These are phyloP conservation scores for Solanum dulcamara DNA, from an alignment of 257 asterid species.

Conservation along the genomic window DNA sequence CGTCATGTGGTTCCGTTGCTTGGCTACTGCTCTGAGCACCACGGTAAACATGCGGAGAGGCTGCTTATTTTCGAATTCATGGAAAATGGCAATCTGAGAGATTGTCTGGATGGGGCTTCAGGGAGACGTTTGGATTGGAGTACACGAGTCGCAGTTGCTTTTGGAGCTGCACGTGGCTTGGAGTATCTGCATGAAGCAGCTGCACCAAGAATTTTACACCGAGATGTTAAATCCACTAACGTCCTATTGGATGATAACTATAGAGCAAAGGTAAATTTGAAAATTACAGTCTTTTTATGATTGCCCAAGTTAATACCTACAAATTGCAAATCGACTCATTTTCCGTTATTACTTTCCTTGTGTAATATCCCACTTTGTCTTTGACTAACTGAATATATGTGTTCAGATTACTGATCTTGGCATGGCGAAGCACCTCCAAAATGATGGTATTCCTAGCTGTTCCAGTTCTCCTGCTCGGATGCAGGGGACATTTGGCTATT, in stretches of 20 bases:
- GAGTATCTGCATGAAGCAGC: conserved; percentile 99
- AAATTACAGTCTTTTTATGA: background rate
- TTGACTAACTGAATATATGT: background rate
- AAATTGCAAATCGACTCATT: background rate
- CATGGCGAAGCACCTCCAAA: conserved; percentile 82
- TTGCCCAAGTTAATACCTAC: background rate
- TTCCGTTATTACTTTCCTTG: background rate
- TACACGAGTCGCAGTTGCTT: conserved; percentile 71
- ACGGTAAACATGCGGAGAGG: conserved; percentile 70
- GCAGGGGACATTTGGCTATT: conserved; percentile 98
- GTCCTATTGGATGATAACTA: conserved; percentile 83
- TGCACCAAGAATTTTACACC: conserved; percentile 90
- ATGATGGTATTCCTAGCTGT: conserved; percentile 57
- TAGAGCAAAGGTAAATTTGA: conserved; percentile 70
- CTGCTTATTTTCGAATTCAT: conserved; percentile 74
- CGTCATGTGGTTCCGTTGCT: conserved; percentile 87
- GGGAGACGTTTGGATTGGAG: conserved; percentile 63
- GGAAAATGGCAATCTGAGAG: conserved; percentile 83
- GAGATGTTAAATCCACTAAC: conserved; percentile 94
- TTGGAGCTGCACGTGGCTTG: conserved; percentile 98
- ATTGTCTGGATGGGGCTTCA: conserved; percentile 56
- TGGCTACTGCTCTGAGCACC: conserved; percentile 78
- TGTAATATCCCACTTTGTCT: background rate
- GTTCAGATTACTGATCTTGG: conserved; percentile 95
- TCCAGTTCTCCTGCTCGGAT: conserved; percentile 85